Percentiles rank a stretch among this genome's conserved stretches.
Conservation (phyloP, 768 basidiomycete genomes). For the Krasilnikovozyma curviuscula region DNA sequence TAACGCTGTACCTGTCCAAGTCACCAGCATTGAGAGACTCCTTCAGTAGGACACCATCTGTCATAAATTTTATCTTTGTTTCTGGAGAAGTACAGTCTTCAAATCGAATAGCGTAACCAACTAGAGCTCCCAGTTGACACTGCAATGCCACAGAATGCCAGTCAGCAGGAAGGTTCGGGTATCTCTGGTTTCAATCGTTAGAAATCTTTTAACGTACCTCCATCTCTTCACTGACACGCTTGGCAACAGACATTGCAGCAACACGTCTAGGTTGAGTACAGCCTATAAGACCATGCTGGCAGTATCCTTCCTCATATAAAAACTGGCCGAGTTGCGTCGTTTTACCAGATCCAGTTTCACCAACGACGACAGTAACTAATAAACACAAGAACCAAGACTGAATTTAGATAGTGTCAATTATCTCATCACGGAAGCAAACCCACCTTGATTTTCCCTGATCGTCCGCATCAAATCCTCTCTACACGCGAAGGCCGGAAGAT, state of each 20-base stretch:
- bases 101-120: conserved; percentile 96
- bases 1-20: conserved; percentile 83
- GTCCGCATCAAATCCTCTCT: conserved; percentile 75
- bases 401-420: neutral
- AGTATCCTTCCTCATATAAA: conserved; percentile 92
- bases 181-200: neutral
- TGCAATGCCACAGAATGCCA: conserved; percentile 18
- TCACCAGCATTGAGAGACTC: conserved; percentile 98
- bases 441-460: conserved; percentile 88
- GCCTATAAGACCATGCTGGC: conserved; percentile 68
- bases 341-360: conserved; percentile 99
- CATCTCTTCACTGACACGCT: conserved; percentile 99
- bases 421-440: conserved; percentile 6
- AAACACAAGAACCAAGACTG: neutral
- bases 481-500: conserved; percentile 91
- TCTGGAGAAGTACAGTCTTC: conserved; percentile 89
- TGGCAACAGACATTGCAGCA: conserved; percentile 99
- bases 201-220: conserved; percentile 39
- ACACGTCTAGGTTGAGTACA: conserved; percentile 98
- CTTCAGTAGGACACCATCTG: conserved; percentile 91
- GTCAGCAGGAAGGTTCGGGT: neutral
- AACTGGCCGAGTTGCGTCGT: conserved; percentile 93
- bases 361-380: conserved; percentile 77
- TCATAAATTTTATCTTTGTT: conserved; percentile 99
- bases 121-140: conserved; percentile 74